These are phyloP conservation scores for Quercus wislizeni DNA, from an alignment of 306 rosid species.

Conservation along the genomic window DNA sequence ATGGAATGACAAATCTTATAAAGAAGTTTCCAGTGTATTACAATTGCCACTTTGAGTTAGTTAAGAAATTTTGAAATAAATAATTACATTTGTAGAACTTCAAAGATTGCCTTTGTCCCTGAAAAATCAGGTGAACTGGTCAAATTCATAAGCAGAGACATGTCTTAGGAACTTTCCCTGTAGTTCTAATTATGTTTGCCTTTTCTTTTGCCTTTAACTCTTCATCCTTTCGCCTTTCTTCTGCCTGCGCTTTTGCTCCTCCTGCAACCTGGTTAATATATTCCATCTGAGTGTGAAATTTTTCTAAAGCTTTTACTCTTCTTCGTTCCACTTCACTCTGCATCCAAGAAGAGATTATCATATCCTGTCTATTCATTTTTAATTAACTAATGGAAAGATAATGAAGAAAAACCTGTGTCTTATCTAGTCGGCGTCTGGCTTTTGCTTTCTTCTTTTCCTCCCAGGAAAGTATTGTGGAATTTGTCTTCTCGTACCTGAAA, in stretches of 20 bases:
- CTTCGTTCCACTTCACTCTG: conserved; percentile 39
- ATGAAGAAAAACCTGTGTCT: conserved; percentile 45
- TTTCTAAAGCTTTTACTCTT: conserved; percentile 32
- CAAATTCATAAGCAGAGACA: conserved; percentile 57
- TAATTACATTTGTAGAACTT: conserved; percentile 10
- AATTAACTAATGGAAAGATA: conserved; percentile 10
- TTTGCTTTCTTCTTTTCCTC: conserved; percentile 53
- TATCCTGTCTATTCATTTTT: background rate
- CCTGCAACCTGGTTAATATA: conserved; percentile 39
- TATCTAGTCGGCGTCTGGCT: conserved; percentile 34
- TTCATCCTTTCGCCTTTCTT: conserved; percentile 32
- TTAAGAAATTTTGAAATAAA: conserved; percentile 20
- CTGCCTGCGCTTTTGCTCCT: conserved; percentile 58
- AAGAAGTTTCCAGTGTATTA: conserved; percentile 3
- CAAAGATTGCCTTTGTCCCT: conserved; percentile 1
- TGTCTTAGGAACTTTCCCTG: conserved; percentile 49
- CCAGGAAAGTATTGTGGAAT: conserved; percentile 54
- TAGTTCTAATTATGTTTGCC: conserved; percentile 52
- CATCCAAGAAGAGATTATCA: conserved; percentile 16
- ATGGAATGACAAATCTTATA: background rate
- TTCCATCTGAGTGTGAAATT: conserved; percentile 20
- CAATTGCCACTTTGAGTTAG: background rate
- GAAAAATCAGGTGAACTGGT: background rate
- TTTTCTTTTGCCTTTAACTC: conserved; percentile 45
- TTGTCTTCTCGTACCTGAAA: conserved; percentile 58